These are phyloP conservation scores for Volvox reticuliferus DNA, from an alignment of 139 green algal genomes.

Conservation along the genomic window DNA sequence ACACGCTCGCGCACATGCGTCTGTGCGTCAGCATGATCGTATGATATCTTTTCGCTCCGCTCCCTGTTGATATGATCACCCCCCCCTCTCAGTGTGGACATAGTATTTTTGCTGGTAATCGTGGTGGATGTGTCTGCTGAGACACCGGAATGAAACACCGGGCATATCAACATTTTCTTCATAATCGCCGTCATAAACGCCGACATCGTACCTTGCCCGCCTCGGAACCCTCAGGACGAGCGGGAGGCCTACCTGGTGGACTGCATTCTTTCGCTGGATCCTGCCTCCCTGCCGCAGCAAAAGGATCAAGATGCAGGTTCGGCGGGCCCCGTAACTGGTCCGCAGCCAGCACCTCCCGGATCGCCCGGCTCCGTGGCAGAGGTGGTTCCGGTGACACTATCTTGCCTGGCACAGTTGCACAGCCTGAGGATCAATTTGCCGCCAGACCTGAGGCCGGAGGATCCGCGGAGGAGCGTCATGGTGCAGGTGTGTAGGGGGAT, in stretches of 20 bases:
- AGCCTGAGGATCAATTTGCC: slow-evolving; percentile 86
- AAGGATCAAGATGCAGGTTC: not conserved
- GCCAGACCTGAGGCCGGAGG: slow-evolving; percentile 76
- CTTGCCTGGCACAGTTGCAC: slow-evolving; percentile 74
- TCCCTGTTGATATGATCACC: no score
- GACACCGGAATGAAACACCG: no score
- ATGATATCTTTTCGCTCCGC: no score
- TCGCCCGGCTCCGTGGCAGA: slow-evolving; percentile 65
- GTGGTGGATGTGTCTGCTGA: no score
- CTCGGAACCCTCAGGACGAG: slow-evolving; percentile 18
- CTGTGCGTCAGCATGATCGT: no score
- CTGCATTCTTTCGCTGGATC: slow-evolving; percentile 23
- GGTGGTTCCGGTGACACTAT: slow-evolving; percentile 85
- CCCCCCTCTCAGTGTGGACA: no score
- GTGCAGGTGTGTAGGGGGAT: slow-evolving; percentile 46
- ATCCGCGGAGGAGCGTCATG: slow-evolving; percentile 70
- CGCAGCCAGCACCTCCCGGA: not conserved
- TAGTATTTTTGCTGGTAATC: no score
- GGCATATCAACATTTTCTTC: no score
- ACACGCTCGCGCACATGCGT: no score
- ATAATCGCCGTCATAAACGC: no score
- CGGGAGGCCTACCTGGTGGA: slow-evolving; percentile 29
- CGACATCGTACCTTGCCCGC: no score
- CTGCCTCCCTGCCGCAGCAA: slow-evolving; percentile 22
- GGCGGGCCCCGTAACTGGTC: not conserved